Conservation (phyloP, 176 grass and related monocot species). For the Hsuehochloa calcarea region DNA sequence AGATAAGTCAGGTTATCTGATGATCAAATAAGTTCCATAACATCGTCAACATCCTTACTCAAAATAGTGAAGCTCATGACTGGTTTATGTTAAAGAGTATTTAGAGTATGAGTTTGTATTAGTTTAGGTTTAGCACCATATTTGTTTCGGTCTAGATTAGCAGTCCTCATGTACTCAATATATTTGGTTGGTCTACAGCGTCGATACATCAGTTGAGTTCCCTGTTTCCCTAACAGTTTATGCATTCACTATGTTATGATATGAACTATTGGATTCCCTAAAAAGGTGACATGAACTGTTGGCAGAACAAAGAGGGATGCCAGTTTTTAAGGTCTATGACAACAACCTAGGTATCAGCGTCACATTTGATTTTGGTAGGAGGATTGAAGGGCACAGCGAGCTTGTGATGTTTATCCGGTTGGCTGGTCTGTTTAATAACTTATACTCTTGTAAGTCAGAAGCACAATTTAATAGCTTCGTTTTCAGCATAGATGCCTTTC, state of each 20-base stretch:
- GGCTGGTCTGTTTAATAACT: background rate
- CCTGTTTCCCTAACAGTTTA: background rate
- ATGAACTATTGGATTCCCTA: slow-evolving; percentile 3
- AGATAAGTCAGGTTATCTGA: background rate
- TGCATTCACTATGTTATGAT: slow-evolving; percentile 16
- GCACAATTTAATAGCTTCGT: background rate
- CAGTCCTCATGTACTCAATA: background rate
- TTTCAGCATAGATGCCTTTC: no score
- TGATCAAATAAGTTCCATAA: background rate
- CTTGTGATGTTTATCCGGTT: slow-evolving; percentile 6
- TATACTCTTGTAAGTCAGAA: background rate
- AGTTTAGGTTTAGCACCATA: background rate
- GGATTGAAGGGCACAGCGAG: background rate
- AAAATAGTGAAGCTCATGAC: slow-evolving; percentile 15
- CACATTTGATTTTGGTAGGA: slow-evolving; percentile 9
- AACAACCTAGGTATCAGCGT: background rate
- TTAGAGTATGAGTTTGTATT: background rate
- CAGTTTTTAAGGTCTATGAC: background rate
- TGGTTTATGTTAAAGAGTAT: background rate
- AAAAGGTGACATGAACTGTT: background rate
- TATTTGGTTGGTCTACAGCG: background rate
- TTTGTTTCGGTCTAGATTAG: background rate
- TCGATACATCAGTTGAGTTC: background rate
- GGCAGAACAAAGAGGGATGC: background rate
- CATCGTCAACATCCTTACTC: background rate